Conservation (phyloP, 2,329 filamentous ascomycete genomes). For the Pseudogymnoascus sp. region DNA sequence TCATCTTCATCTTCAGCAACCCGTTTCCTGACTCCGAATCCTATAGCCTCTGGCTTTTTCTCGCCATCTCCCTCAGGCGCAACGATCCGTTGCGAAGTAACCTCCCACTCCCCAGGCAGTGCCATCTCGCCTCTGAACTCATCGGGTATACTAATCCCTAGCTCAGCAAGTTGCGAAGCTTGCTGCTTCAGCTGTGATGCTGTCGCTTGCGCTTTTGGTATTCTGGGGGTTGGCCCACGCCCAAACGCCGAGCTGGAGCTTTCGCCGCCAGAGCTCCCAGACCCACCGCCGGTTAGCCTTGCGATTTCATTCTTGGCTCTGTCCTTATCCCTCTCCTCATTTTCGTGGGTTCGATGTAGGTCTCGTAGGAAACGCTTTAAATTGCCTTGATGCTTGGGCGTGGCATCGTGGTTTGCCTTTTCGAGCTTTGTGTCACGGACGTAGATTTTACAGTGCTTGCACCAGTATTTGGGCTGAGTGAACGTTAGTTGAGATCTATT, state of each 20-base stretch:
- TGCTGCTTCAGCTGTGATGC: constrained; percentile 70
- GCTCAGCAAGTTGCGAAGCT: constrained; percentile 74
- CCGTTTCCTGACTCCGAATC: constrained; percentile 54
- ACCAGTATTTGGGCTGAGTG: constrained; percentile 80
- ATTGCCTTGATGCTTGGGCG: constrained; percentile 71
- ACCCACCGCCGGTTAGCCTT: constrained; percentile 69
- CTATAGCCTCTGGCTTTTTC: constrained; percentile 34
- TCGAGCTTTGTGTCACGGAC: constrained; percentile 91
- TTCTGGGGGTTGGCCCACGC: constrained; percentile 22
- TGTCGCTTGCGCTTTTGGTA: constrained; percentile 30
- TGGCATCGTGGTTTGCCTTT: constrained; percentile 80
- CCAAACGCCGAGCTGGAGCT: constrained; percentile 20
- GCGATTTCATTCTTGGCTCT: constrained; percentile 78
- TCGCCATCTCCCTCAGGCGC: constrained; percentile 36
- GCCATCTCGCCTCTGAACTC: constrained; percentile 73
- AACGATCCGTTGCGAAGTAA: constrained; percentile 36
- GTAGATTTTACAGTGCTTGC: constrained; percentile 88
- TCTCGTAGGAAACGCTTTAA: constrained; percentile 86
- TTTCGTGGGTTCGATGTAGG: constrained; percentile 76
- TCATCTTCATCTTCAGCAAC: constrained; percentile 52
- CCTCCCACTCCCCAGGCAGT: constrained; percentile 81
- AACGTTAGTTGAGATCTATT: constrained; percentile 14
- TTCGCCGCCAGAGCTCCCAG: constrained; percentile 29
- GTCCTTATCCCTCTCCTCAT: constrained; percentile 72
- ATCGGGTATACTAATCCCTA: constrained; percentile 79